Conservation (phyloP, 2,329 filamentous ascomycete species). For the Cladobotryum mycophilum region DNA sequence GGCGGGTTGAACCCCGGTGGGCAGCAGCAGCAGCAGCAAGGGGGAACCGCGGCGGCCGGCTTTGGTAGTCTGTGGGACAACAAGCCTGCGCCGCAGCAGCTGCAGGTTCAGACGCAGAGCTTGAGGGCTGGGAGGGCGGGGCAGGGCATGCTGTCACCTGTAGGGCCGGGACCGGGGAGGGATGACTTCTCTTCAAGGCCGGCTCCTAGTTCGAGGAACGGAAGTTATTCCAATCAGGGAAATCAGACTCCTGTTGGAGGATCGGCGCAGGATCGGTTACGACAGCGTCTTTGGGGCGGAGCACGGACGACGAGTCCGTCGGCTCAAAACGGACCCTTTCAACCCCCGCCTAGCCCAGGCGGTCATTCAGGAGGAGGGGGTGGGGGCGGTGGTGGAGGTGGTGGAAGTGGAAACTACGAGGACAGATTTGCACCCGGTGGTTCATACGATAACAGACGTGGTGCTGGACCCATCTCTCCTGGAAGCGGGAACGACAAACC, state of each 20-base stretch:
- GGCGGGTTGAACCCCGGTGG: constrained; percentile 31
- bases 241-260: constrained; percentile 25
- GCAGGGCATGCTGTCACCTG: not conserved
- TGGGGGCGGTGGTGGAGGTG: constrained; percentile 25
- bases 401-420: constrained; percentile 33
- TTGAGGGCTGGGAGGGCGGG: constrained; percentile 36
- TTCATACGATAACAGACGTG: constrained; percentile 31
- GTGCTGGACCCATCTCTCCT: not conserved
- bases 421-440: constrained; percentile 42
- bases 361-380: constrained; percentile 3
- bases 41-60: constrained; percentile 24
- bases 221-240: constrained; percentile 60
- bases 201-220: constrained; percentile 65
- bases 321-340: constrained; percentile 37
- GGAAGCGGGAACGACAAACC: constrained; percentile 28
- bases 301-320: constrained; percentile 52
- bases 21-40: constrained; percentile 18
- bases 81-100: constrained; percentile 23
- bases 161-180: constrained; percentile 20
- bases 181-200: constrained; percentile 46
- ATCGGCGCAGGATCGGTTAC: constrained; percentile 70
- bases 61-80: constrained; percentile 56
- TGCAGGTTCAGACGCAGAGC: constrained; percentile 34
- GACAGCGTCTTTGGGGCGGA: constrained; percentile 68
- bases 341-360: constrained; percentile 30